Evolutionary conservation across 2,329 filamentous ascomycete species (phyloP).

Genomic region (Penicillium sp.): DNA sequence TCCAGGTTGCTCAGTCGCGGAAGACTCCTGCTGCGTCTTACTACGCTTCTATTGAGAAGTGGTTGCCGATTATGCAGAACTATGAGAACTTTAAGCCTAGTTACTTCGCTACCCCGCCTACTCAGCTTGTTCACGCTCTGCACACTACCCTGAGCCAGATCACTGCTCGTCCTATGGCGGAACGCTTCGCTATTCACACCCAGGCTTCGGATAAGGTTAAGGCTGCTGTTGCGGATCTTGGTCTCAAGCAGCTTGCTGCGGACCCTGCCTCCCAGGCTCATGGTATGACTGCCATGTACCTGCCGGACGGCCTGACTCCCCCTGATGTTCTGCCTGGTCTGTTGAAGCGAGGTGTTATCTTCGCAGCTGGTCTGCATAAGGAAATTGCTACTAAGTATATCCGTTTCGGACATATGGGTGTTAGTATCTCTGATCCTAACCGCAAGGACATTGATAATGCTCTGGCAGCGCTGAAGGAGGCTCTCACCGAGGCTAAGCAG

Average conservation of each 20-base stretch:
- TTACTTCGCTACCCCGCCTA: conserved; percentile 96
- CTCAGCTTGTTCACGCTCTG: conserved; percentile 89
- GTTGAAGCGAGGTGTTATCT: conserved; percentile 84
- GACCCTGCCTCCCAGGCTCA: conserved; percentile 92
- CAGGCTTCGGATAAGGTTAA: conserved; percentile 84
- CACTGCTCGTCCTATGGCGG: conserved; percentile 74
- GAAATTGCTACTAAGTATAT: conserved; percentile 93
- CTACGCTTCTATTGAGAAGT: conserved; percentile 97
- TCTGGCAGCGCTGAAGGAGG: conserved; percentile 74
- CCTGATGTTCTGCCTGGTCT: conserved; percentile 85
- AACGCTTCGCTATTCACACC: conserved; percentile 82
- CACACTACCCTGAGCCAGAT: conserved; percentile 89
- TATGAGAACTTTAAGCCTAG: conserved; percentile 97
- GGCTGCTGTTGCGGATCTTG: conserved; percentile 76
- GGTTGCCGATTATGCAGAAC: conserved; percentile 98
- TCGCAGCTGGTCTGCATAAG: conserved; percentile 94
- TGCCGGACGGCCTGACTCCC: conserved; percentile 81
- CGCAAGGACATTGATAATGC: conserved; percentile 84
- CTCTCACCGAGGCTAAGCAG: conserved; percentile 74
- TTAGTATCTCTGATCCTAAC: conserved; percentile 80
- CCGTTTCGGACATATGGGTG: conserved; percentile 96
- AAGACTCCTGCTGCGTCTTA: conserved; percentile 84
- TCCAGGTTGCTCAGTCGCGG: conserved; percentile 77
- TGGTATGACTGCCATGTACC: conserved; percentile 96
- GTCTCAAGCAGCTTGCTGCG: conserved; percentile 82